phyloP scores from a whole-genome alignment of 371 early-diverging fungal genomes.

The Agmasoma carcini region DNA sequence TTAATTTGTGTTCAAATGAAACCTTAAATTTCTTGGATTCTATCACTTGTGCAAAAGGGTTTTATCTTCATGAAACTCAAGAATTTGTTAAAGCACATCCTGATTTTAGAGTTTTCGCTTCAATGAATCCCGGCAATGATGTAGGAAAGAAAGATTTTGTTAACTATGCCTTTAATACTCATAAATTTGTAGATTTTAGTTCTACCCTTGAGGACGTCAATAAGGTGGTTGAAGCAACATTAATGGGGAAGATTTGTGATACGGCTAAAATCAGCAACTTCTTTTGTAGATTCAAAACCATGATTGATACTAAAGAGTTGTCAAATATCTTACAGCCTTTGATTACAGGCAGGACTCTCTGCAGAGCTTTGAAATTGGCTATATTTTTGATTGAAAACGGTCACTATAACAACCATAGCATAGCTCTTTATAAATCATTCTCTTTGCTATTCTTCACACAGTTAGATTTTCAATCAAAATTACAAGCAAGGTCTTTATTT shows the following conservation, averaged over 20 bases:
- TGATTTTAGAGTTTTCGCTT: slow-evolving; percentile 85
- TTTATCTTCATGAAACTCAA: slow-evolving; percentile 19
- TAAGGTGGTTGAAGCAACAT: slow-evolving; percentile 64
- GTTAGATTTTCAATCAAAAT: slow-evolving; percentile 24
- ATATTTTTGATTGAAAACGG: neutral
- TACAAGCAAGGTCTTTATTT: slow-evolving; percentile 14
- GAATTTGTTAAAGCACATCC: slow-evolving; percentile 59
- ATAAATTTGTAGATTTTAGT: slow-evolving; percentile 37
- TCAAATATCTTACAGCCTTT: slow-evolving; percentile 74
- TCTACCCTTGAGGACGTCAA: slow-evolving; percentile 59
- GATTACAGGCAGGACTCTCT: slow-evolving; percentile 76
- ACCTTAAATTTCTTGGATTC: slow-evolving; percentile 75
- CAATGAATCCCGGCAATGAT: slow-evolving; percentile 94
- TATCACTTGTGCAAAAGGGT: slow-evolving; percentile 56
- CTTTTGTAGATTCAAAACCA: slow-evolving; percentile 62
- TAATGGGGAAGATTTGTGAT: slow-evolving; percentile 16
- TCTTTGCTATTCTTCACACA: slow-evolving; percentile 79
- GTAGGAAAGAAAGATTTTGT: slow-evolving; percentile 78
- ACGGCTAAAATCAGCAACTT: slow-evolving; percentile 55
- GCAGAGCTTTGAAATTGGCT: slow-evolving; percentile 63
- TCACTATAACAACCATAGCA: slow-evolving; percentile 56
- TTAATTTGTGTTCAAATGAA: slow-evolving; percentile 84
- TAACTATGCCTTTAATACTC: slow-evolving; percentile 17
- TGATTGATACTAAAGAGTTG: slow-evolving; percentile 60
- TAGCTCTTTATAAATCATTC: slow-evolving; percentile 74